A percentile compares a stretch with the other conserved stretches of the same genome.
phyloP scores from a whole-genome alignment of 2,329 filamentous ascomycete genomes.

The Colletotrichum sp. region DNA sequence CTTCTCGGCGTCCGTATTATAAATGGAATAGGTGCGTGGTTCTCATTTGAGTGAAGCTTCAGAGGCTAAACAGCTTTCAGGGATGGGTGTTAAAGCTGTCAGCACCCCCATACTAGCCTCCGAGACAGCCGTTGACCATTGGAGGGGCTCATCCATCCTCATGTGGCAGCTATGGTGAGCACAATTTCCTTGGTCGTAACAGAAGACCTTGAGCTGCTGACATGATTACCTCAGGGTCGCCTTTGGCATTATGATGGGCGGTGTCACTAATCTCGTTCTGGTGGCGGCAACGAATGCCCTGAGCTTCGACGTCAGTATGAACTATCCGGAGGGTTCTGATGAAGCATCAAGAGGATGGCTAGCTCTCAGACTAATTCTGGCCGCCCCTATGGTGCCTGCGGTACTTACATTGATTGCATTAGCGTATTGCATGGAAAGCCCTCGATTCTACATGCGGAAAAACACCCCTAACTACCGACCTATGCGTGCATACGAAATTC shows the following conservation, averaged over 20 bases:
- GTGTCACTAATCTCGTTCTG: background rate
- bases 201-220: background rate
- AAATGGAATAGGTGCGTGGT: background rate
- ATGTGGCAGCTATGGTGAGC: background rate
- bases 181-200: background rate
- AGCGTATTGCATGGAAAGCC: background rate
- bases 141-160: background rate
- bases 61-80: background rate
- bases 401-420: background rate
- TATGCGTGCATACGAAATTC: background rate
- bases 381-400: background rate
- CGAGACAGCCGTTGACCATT: background rate
- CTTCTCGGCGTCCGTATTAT: background rate
- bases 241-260: background rate
- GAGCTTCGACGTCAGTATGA: background rate
- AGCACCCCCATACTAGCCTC: background rate
- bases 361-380: background rate
- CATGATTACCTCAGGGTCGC: background rate
- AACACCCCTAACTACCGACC: background rate
- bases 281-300: background rate
- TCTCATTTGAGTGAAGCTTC: background rate
- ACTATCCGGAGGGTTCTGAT: background rate
- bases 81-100: background rate
- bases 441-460: background rate
- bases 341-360: background rate